A percentile compares a stretch with the other conserved stretches of the same genome.
Conservation (phyloP, 805 yeast genomes). For the Danielozyma ontarioensis region DNA sequence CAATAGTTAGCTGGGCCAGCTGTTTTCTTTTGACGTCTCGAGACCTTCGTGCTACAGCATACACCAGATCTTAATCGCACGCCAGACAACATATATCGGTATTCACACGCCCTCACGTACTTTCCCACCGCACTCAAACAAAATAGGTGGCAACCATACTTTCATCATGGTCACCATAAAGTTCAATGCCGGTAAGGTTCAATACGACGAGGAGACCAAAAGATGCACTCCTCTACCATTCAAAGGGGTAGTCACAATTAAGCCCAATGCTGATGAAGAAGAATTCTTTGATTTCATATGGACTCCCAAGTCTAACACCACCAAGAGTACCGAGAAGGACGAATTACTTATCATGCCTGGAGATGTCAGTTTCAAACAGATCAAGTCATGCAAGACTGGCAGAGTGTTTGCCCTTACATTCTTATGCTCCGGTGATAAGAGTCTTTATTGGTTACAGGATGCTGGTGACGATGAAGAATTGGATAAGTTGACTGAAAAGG, state of each 20-base stretch:
- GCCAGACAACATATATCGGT: too few relatives aligned
- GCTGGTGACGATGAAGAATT: constrained; percentile 59
- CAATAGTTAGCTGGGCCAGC: too few relatives aligned
- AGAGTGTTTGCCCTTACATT: constrained; percentile 69
- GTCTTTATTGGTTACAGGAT: constrained; percentile 74
- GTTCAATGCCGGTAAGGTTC: constrained; percentile 78
- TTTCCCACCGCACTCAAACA: not conserved
- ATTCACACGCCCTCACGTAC: too few relatives aligned
- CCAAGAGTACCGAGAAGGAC: constrained; percentile 41
- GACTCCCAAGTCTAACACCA: constrained; percentile 56
- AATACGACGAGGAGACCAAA: constrained; percentile 55
- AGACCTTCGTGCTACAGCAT: too few relatives aligned
- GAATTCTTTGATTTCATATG: constrained; percentile 66
- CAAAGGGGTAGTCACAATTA: constrained; percentile 61
- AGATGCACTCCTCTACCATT: constrained; percentile 65
- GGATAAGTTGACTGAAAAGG: constrained; percentile 53
- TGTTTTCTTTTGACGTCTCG: too few relatives aligned
- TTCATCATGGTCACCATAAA: constrained; percentile 24
- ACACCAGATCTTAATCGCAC: too few relatives aligned
- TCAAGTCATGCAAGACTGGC: constrained; percentile 67
- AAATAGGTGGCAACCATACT: not conserved
- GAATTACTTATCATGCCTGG: constrained; percentile 78
- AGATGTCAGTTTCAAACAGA: constrained; percentile 73
- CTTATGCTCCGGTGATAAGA: constrained; percentile 52
- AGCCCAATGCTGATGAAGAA: constrained; percentile 64